phyloP scores from a whole-genome alignment of 768 basidiomycete species.

The Hygrocybe coccinea region DNA sequence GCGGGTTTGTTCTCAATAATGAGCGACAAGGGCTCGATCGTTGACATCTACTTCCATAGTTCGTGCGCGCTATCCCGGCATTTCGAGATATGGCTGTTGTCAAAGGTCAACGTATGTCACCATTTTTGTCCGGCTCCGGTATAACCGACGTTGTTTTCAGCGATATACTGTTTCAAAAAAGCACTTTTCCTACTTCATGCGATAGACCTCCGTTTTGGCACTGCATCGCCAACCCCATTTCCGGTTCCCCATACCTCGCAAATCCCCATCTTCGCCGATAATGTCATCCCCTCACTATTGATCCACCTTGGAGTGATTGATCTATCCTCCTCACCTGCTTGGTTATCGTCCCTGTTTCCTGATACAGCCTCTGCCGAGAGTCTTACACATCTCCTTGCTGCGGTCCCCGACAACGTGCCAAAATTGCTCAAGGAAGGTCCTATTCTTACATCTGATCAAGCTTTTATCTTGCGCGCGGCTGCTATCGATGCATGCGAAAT shows the following conservation, averaged over 20 bases:
- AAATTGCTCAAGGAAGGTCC: conserved; percentile 41
- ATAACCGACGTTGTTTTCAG: conserved; percentile 33
- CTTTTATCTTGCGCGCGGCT: conserved; percentile 71
- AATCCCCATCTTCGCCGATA: conserved; percentile 72
- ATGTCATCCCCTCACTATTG: conserved; percentile 79
- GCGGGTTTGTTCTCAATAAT: conserved; percentile 40
- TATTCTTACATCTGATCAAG: conserved; percentile 52
- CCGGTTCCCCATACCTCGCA: conserved; percentile 55
- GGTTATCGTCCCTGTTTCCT: conserved; percentile 47
- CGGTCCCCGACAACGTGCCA: conserved; percentile 2
- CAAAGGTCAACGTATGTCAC: conserved; percentile 52
- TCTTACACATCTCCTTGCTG: conserved; percentile 38
- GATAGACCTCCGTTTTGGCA: conserved; percentile 61
- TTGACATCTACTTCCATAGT: conserved; percentile 36
- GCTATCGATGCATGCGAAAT: conserved; percentile 75
- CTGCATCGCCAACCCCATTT: conserved; percentile 48
- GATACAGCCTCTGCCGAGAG: conserved; percentile 36
- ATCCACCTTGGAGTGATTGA: conserved; percentile 73
- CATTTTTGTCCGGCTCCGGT: neutral
- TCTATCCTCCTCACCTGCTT: conserved; percentile 46
- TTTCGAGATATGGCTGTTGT: conserved; percentile 76
- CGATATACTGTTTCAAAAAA: conserved; percentile 88
- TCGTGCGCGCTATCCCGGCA: conserved; percentile 72
- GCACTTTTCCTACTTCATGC: conserved; percentile 78
- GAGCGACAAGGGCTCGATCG: neutral